Conservation (phyloP, 2,329 filamentous ascomycete genomes). For the Fusarium buxicola region DNA sequence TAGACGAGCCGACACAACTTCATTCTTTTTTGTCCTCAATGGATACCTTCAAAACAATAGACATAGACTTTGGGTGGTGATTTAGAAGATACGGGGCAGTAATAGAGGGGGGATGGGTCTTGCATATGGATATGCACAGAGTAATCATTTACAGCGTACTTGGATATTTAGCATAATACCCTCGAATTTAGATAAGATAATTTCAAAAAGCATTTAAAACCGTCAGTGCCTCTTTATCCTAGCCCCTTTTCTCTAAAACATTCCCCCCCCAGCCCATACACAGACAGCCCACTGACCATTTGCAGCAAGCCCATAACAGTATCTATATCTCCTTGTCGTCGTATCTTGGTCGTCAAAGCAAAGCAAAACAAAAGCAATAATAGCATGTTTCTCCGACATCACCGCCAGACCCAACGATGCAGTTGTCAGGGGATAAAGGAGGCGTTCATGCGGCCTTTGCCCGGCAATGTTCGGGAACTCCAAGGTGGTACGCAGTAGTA, state of each 20-base stretch:
- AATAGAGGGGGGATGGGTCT: conserved; percentile 21
- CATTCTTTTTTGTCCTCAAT: conserved; percentile 6
- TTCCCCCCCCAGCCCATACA: not conserved
- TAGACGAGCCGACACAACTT: conserved; percentile 34
- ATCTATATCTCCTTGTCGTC: conserved; percentile 15
- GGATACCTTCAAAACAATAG: conserved; percentile 3
- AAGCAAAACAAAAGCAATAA: not conserved
- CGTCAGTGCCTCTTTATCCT: conserved; percentile 13
- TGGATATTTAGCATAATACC: conserved; percentile 43
- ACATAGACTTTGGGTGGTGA: conserved; percentile 10
- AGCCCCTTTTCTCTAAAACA: conserved; percentile 20
- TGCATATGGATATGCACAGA: conserved; percentile 22
- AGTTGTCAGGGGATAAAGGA: conserved; percentile 32
- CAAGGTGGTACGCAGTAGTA: conserved; percentile 35
- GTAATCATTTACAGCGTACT: conserved; percentile 19
- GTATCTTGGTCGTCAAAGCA: conserved; percentile 12
- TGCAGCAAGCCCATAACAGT: conserved; percentile 18
- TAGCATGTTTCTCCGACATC: not conserved
- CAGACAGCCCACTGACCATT: conserved; percentile 11
- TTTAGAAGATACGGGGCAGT: conserved; percentile 2
- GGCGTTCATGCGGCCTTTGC: conserved; percentile 35
- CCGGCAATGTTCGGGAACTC: conserved; percentile 42
- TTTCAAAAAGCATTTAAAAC: conserved; percentile 6
- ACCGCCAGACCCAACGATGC: conserved; percentile 6
- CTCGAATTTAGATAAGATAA: conserved; percentile 31